phyloP scores from a whole-genome alignment of 306 rosid genomes.

The cucumber (Cucumis sativus) region DNA sequence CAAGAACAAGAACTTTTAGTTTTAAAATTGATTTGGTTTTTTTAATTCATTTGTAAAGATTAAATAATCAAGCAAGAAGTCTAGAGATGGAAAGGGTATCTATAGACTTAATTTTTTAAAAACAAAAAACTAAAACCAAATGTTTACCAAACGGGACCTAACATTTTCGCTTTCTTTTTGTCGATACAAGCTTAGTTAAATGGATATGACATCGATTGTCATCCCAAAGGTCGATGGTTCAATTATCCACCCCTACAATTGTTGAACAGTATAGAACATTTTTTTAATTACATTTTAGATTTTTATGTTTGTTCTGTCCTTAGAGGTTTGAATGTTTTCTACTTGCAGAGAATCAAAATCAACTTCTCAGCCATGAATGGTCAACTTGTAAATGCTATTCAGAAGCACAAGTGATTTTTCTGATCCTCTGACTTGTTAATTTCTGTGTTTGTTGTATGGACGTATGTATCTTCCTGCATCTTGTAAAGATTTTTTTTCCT shows the following conservation, averaged over 20 bases:
- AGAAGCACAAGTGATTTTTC: conserved; percentile 58
- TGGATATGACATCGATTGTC: not conserved
- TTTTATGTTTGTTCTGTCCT: not conserved
- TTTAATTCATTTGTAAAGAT: too few relatives aligned
- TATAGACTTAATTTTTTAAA: too few relatives aligned
- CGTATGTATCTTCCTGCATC: not conserved
- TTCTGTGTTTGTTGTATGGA: not conserved
- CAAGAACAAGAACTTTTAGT: too few relatives aligned
- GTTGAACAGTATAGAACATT: not conserved
- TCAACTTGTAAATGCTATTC: conserved; percentile 61
- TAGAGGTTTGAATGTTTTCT: conserved; percentile 4
- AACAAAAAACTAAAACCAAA: too few relatives aligned
- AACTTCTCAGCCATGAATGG: conserved; percentile 31
- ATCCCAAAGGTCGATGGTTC: too few relatives aligned
- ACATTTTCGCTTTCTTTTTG: not conserved
- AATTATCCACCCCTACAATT: not conserved
- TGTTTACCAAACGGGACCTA: too few relatives aligned
- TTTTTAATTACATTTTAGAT: not conserved
- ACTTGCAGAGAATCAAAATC: conserved; percentile 46
- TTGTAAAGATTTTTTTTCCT: not conserved
- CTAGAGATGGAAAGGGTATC: too few relatives aligned
- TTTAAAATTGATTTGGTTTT: too few relatives aligned
- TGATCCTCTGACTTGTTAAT: not conserved
- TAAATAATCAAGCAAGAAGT: too few relatives aligned
- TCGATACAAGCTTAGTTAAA: not conserved